Evolutionary conservation across 108 stramenopile species (phyloP).

Genomic region (Pinguiococcus pyrenoidosus): DNA sequence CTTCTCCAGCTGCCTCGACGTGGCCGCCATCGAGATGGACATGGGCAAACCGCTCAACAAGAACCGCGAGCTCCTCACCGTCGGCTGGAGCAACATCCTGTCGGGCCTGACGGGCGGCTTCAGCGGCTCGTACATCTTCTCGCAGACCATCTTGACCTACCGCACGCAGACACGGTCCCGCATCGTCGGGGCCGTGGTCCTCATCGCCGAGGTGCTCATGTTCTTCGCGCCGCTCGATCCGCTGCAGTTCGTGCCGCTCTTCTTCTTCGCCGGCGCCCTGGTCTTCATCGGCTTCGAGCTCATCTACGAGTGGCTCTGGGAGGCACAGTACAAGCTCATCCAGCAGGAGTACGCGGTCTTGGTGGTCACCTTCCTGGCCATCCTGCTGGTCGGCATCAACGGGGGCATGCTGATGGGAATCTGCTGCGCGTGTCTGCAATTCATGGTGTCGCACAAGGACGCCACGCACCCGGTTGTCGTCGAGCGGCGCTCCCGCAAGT

Average conservation of each 20-base stretch:
- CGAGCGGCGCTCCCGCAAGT: constrained; percentile 5
- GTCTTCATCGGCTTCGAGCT: constrained; percentile 85
- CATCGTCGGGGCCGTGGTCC: constrained; percentile 65
- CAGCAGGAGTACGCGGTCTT: constrained; percentile 59
- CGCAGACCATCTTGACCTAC: constrained; percentile 82
- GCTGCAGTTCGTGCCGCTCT: constrained; percentile 64
- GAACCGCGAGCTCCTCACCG: constrained; percentile 73
- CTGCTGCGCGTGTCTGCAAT: constrained; percentile 6
- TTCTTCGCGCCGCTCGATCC: constrained; percentile 61
- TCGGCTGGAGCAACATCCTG: constrained; percentile 75
- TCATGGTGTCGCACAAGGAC: constrained; percentile 16
- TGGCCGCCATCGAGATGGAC: constrained; percentile 95
- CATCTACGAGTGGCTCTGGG: constrained; percentile 82
- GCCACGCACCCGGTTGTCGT: constrained; percentile 4
- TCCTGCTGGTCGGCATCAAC: constrained; percentile 67
- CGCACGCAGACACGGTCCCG: constrained; percentile 63
- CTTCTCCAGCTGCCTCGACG: constrained; percentile 78
- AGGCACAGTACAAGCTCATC: constrained; percentile 61
- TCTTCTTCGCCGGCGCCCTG: constrained; percentile 81
- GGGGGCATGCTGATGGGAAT: constrained; percentile 68
- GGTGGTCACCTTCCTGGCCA: constrained; percentile 60
- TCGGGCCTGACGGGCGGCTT: constrained; percentile 75
- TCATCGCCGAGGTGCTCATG: constrained; percentile 46
- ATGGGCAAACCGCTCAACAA: constrained; percentile 75
- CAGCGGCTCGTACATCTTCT: constrained; percentile 89